Evolutionary conservation across 2,329 filamentous ascomycete genomes (phyloP).

Genomic region (Aciculosporium take): DNA sequence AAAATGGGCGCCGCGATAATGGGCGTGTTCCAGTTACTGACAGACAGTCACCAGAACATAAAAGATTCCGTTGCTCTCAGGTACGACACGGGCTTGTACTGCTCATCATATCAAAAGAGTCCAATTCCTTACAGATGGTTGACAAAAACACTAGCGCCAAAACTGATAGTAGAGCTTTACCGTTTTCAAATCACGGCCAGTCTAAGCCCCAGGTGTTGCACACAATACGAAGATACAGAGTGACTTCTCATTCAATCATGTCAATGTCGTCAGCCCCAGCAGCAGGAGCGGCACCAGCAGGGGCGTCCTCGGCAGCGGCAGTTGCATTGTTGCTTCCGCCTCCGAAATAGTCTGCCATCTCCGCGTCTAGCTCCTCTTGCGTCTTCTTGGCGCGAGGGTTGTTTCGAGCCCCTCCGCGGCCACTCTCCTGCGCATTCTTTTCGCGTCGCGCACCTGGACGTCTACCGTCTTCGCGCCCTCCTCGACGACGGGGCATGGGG

Average conservation of each 20-base stretch:
- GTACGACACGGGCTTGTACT: neutral
- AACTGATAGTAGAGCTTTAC: neutral
- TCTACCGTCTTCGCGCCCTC: slow-evolving; percentile 36
- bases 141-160: neutral
- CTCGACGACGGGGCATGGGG: slow-evolving; percentile 39
- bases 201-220: neutral
- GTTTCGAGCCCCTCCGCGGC: slow-evolving; percentile 22
- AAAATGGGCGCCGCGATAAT: neutral
- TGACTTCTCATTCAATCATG: slow-evolving; percentile 49
- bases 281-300: slow-evolving; percentile 17
- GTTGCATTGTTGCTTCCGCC: slow-evolving; percentile 23
- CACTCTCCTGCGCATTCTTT: slow-evolving; percentile 18
- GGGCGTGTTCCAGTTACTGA: neutral
- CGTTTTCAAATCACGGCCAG: neutral
- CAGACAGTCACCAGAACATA: neutral
- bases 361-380: slow-evolving; percentile 82
- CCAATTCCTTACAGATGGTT: neutral
- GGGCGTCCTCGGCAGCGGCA: slow-evolving; percentile 15
- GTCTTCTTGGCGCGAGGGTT: slow-evolving; percentile 63
- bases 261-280: slow-evolving; percentile 44
- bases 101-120: neutral
- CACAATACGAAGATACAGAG: neutral
- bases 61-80: neutral
- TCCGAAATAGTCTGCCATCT: slow-evolving; percentile 90
- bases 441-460: slow-evolving; percentile 37